Conservation (phyloP, 495 filamentous ascomycete genomes). For the Chaetomidium leptoderma region DNA sequence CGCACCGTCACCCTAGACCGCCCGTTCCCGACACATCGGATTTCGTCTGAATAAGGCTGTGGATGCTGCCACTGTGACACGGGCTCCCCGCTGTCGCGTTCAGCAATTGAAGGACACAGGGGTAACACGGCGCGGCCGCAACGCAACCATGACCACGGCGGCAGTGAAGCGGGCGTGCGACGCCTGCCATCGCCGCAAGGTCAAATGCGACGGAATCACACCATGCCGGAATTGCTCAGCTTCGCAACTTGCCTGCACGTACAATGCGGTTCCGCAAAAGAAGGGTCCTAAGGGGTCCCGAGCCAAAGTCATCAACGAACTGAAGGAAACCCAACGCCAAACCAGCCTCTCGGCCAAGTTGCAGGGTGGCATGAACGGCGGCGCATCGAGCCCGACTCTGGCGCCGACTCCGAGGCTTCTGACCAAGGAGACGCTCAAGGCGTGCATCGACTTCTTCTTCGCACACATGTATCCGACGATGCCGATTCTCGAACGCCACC, state of each 20-base stretch:
- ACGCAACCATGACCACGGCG: constrained; percentile 39
- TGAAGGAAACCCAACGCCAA: constrained; percentile 62
- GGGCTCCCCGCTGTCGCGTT: constrained; percentile 24
- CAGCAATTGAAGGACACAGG: constrained; percentile 15
- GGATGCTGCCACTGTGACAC: constrained; percentile 28
- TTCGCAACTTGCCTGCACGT: constrained; percentile 68
- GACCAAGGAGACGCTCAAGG: constrained; percentile 56
- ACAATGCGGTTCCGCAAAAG: constrained; percentile 80
- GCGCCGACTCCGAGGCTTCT: constrained; percentile 55
- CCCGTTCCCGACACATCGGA: constrained; percentile 17
- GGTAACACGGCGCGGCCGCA: constrained; percentile 14
- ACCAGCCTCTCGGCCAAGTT: constrained; percentile 52
- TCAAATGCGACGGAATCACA: constrained; percentile 69
- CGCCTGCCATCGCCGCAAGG: constrained; percentile 78
- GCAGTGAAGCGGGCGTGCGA: constrained; percentile 70
- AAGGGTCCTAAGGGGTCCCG: constrained; percentile 80
- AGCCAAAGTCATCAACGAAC: constrained; percentile 76
- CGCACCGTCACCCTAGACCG: constrained; percentile 21
- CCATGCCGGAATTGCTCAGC: constrained; percentile 68
- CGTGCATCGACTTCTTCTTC: constrained; percentile 80
- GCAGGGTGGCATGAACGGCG: constrained; percentile 42
- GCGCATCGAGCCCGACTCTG: constrained; percentile 42
- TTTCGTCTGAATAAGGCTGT: constrained; percentile 24
- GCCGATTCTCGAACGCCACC: constrained; percentile 69
- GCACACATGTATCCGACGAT: constrained; percentile 76